Conservation (phyloP, 1,284 basidiomycete species). For the Ceratobasidium sp. region DNA sequence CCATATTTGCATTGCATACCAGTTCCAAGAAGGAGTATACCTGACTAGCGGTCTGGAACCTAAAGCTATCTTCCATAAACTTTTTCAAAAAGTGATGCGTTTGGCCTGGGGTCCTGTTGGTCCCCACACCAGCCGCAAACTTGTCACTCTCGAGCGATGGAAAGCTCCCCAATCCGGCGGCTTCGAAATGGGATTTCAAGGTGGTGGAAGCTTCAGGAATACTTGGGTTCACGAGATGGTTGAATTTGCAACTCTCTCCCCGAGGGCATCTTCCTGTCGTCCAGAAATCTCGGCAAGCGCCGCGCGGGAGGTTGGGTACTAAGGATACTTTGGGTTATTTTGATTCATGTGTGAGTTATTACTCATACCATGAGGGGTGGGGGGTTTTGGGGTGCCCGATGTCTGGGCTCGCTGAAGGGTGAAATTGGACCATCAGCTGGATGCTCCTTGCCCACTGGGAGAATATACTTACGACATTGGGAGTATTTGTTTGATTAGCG, state of each 20-base stretch:
- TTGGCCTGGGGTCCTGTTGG: slow-evolving; percentile 62
- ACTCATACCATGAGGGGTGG: background rate
- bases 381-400: too few relatives aligned
- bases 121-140: slow-evolving; percentile 55
- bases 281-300: slow-evolving; percentile 69
- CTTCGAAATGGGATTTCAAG: slow-evolving; percentile 13
- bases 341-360: background rate
- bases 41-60: slow-evolving; percentile 61
- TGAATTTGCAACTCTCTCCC: slow-evolving; percentile 65
- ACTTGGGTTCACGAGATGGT: slow-evolving; percentile 57
- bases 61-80: slow-evolving; percentile 63
- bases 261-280: slow-evolving; percentile 63
- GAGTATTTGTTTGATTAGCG: background rate
- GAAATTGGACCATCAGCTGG: too few relatives aligned
- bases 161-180: slow-evolving; percentile 52
- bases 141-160: slow-evolving; percentile 61
- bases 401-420: too few relatives aligned
- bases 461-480: too few relatives aligned
- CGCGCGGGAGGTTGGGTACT: slow-evolving; percentile 55
- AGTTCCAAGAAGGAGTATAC: slow-evolving; percentile 66
- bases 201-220: slow-evolving; percentile 15
- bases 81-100: slow-evolving; percentile 65
- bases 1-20: slow-evolving; percentile 64
- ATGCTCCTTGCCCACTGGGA: too few relatives aligned
- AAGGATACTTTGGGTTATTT: slow-evolving; percentile 22